A percentile compares a stretch with the other conserved stretches of the same genome.
Conservation (phyloP, 805 yeast species). For the Candida tibetensis region DNA sequence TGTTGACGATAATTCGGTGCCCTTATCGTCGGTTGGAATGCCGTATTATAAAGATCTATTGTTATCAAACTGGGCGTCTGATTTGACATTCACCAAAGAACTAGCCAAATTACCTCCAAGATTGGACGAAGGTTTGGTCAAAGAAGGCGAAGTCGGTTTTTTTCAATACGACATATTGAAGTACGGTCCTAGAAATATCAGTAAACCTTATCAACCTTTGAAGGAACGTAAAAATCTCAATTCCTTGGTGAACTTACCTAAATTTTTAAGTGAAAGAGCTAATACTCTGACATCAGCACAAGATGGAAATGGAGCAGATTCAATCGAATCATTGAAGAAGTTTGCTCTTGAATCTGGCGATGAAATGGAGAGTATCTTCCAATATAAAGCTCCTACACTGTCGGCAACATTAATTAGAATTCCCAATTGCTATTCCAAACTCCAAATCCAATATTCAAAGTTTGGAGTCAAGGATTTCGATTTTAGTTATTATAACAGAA, state of each 20-base stretch:
- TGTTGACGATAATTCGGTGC: conserved; percentile 40
- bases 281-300: conserved; percentile 6
- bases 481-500: conserved; percentile 76
- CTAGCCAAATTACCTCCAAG: conserved; percentile 57
- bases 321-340: conserved; percentile 1
- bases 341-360: background rate
- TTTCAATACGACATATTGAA: conserved; percentile 51
- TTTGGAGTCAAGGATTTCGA: conserved; percentile 96
- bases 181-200: conserved; percentile 55
- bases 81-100: conserved; percentile 55
- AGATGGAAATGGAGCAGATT: conserved; percentile 6
- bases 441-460: conserved; percentile 77
- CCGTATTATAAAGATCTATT: conserved; percentile 80
- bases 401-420: conserved; percentile 18
- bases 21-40: conserved; percentile 75
- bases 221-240: conserved; percentile 14
- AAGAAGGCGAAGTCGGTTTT: conserved; percentile 16
- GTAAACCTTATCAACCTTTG: conserved; percentile 40
- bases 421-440: conserved; percentile 74
- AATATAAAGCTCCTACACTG: conserved; percentile 11
- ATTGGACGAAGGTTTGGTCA: conserved; percentile 48
- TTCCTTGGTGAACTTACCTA: conserved; percentile 33
- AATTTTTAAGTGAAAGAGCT: conserved; percentile 56
- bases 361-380: conserved; percentile 15
- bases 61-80: conserved; percentile 76